These are phyloP conservation scores for Nicotiana paniculata DNA, from an alignment of 257 asterid genomes.

Conservation along the genomic window DNA sequence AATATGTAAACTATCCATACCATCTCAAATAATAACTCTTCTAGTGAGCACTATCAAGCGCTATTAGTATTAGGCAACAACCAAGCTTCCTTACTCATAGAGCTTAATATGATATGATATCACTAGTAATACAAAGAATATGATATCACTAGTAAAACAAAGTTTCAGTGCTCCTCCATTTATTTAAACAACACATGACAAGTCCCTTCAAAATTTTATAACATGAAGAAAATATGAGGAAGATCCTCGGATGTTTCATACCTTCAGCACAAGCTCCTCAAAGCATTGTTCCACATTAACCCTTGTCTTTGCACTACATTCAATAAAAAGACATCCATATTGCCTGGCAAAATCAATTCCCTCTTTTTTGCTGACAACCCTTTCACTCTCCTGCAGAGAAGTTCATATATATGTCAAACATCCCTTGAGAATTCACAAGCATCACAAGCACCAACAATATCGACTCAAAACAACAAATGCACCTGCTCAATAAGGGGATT, in stretches of 20 bases:
- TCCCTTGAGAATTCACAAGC: not conserved
- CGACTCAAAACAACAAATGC: not conserved
- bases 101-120: not conserved
- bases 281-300: slow-evolving; percentile 92
- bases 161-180: not conserved
- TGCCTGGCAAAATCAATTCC: slow-evolving; percentile 86
- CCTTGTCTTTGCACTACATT: slow-evolving; percentile 95
- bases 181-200: not conserved
- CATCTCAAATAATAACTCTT: not conserved
- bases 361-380: slow-evolving; percentile 86
- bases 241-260: slow-evolving; percentile 12
- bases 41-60: not conserved
- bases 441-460: not conserved
- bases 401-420: not conserved
- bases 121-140: not conserved
- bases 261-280: slow-evolving; percentile 91
- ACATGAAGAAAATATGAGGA: not conserved
- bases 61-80: not conserved
- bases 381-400: slow-evolving; percentile 59
- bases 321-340: slow-evolving; percentile 86
- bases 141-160: not conserved
- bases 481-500: not conserved
- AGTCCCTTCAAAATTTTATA: not conserved
- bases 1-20: not conserved
- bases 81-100: not conserved